Evolutionary conservation across 2,329 filamentous ascomycete genomes (phyloP).

Genomic region (Fusarium sororula): DNA sequence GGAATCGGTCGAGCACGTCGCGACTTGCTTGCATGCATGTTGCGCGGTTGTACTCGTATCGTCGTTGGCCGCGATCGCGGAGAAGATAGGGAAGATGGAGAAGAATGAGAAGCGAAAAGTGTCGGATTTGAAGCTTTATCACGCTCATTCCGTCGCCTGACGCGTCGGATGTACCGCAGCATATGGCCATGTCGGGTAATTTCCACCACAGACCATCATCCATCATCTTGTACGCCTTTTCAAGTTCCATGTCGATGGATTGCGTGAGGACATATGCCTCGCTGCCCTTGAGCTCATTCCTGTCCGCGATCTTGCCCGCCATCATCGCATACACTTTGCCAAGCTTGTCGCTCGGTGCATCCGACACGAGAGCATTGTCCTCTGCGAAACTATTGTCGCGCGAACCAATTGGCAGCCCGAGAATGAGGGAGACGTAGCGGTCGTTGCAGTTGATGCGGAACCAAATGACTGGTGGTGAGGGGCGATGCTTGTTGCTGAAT

Average conservation of each 20-base stretch:
- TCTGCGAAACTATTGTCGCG: constrained; percentile 52
- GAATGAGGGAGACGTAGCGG: constrained; percentile 60
- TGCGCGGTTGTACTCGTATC: constrained; percentile 55
- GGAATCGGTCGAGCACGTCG: constrained; percentile 59
- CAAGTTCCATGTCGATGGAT: constrained; percentile 59
- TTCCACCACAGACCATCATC: constrained; percentile 59
- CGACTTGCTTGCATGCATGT: constrained; percentile 61
- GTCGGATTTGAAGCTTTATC: constrained; percentile 59
- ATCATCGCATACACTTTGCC: constrained; percentile 56
- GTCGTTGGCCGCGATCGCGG: constrained; percentile 52
- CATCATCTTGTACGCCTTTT: constrained; percentile 53
- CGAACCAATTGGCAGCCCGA: constrained; percentile 58
- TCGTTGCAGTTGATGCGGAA: constrained; percentile 60
- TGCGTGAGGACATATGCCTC: constrained; percentile 53
- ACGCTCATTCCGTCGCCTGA: constrained; percentile 39
- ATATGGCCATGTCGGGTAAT: constrained; percentile 41
- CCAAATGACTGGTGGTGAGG: constrained; percentile 52
- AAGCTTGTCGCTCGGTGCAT: constrained; percentile 54
- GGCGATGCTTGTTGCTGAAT: constrained; percentile 44
- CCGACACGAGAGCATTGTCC: constrained; percentile 40
- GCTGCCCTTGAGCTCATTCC: constrained; percentile 51
- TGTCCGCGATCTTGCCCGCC: constrained; percentile 56
- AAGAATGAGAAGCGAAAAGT: constrained; percentile 60
- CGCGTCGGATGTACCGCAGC: constrained; percentile 30
- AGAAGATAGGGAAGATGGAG: constrained; percentile 66